Conservation (phyloP, 371 early-diverging fungal genomes). For the Hamiltosporidium tvaerminnensis region DNA sequence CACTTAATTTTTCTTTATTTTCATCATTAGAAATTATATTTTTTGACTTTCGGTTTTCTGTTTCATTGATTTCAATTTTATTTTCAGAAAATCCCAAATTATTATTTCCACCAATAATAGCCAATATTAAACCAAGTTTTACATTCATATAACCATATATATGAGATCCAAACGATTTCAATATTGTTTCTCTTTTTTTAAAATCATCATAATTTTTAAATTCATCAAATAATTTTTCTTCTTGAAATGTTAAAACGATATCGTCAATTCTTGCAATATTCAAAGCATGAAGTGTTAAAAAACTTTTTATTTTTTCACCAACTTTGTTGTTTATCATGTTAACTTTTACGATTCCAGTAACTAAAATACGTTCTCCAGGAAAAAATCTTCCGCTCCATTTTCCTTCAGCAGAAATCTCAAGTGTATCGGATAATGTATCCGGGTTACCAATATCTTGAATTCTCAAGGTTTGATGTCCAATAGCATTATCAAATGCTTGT, state of each 20-base stretch:
- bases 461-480: slow-evolving; percentile 30
- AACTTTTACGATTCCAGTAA: slow-evolving; percentile 65
- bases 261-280: neutral
- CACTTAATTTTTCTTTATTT: neutral
- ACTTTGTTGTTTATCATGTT: neutral
- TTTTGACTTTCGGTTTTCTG: neutral
- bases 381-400: slow-evolving; percentile 56
- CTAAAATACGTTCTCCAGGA: slow-evolving; percentile 76
- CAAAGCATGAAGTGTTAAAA: neutral
- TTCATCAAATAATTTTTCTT: neutral
- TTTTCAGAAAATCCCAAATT: neutral
- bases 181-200: slow-evolving; percentile 2
- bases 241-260: neutral
- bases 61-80: neutral
- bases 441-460: slow-evolving; percentile 43
- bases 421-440: slow-evolving; percentile 27
- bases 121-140: slow-evolving; percentile 7
- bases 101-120: neutral
- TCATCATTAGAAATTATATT: neutral
- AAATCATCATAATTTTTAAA: neutral
- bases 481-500: slow-evolving; percentile 19
- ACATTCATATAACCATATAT: slow-evolving; percentile 1
- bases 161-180: neutral
- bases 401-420: slow-evolving; percentile 9
- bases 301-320: neutral